phyloP scores from a whole-genome alignment of 495 filamentous ascomycete genomes.

The Wilcoxina mikolae region DNA sequence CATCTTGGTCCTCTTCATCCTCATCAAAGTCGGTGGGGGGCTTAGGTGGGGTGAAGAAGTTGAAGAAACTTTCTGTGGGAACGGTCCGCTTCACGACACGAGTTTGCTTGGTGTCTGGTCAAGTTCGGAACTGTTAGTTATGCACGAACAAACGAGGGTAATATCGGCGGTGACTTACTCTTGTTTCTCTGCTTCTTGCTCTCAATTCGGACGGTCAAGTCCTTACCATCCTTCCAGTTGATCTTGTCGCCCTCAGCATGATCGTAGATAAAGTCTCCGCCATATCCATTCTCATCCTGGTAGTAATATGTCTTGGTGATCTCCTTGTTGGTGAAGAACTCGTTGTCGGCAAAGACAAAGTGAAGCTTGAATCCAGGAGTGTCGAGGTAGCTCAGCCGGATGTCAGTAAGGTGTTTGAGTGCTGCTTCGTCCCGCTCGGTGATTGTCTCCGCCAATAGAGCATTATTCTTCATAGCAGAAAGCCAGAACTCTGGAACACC shows the following conservation, averaged over 20 bases:
- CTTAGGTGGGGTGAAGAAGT: constrained; percentile 95
- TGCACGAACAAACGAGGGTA: not conserved
- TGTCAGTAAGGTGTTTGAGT: constrained; percentile 78
- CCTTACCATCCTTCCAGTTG: constrained; percentile 85
- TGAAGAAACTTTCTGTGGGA: constrained; percentile 98
- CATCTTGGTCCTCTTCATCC: constrained; percentile 62
- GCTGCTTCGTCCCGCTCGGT: constrained; percentile 90
- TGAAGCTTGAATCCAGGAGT: constrained; percentile 94
- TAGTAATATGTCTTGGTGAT: constrained; percentile 99
- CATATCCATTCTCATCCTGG: constrained; percentile 96
- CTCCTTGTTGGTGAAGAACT: constrained; percentile 90
- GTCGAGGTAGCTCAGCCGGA: constrained; percentile 98
- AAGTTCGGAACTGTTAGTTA: constrained; percentile 26
- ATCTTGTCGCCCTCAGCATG: constrained; percentile 97
- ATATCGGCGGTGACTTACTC: constrained; percentile 47
- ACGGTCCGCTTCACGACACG: constrained; percentile 98
- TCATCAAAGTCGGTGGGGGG: constrained; percentile 61
- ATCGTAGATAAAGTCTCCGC: constrained; percentile 98
- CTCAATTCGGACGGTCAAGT: constrained; percentile 85
- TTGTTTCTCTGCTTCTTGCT: constrained; percentile 99
- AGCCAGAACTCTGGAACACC: constrained; percentile 99
- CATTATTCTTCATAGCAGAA: constrained; percentile 98
- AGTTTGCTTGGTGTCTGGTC: constrained; percentile 89
- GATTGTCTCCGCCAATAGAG: constrained; percentile 92
- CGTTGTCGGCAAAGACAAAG: constrained; percentile 90